Evolutionary conservation across 1,284 basidiomycete genomes (phyloP), one percentile per base, ranked within the genome.

Genomic region (Puccinia brachypodii): DNA sequence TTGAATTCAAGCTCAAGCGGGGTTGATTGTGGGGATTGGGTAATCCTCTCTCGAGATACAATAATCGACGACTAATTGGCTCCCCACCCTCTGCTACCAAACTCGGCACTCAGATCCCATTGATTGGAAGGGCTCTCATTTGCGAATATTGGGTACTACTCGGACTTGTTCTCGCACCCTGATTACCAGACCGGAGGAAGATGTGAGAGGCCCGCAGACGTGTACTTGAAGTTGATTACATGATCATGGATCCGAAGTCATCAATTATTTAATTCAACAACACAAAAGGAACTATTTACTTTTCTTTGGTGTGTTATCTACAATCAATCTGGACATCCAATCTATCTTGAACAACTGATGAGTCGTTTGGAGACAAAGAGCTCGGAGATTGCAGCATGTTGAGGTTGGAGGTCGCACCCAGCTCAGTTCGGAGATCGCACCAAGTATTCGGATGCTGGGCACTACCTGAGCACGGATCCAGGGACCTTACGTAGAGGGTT

Each of bases 241-340:
- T 14, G 50, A 19, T 53, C 9, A n/a, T n/a, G 50, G 22, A 11
- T 53, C 14, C 50, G 50, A 53, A n/a, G 9, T 53, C 50, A 19
- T 53, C 16, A 22, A 53, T 22, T 53, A 6, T 19, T 4, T n/a
- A 19, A 13, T 53, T 6, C 4, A 7, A 4, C 14, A 53, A n/a
- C 50, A 56, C 50, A 14, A 60, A 60, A 60, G 25, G 9, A 11
- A 31, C 9, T 60, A 22, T 22, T 53, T n/a, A 22, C n/a, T n/a
- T 53, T 53, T 53, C 50, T n/a, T 53, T 53, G 22, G 50, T 53
- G 50, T n/a, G 33, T 60, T 60, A 60, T 60, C 56, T 60, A n/a
- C n/a, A 60, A 60, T 60, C 33, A 31, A 60, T 28, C 28, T 31
- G 33, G 28, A 28, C 56, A 60, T 2, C 33, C 16, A 31, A 60